Evolutionary conservation across 2,329 filamentous ascomycete species (phyloP), one percentile per base, ranked within the genome.

Genomic region (Aspergillus melleus): DNA sequence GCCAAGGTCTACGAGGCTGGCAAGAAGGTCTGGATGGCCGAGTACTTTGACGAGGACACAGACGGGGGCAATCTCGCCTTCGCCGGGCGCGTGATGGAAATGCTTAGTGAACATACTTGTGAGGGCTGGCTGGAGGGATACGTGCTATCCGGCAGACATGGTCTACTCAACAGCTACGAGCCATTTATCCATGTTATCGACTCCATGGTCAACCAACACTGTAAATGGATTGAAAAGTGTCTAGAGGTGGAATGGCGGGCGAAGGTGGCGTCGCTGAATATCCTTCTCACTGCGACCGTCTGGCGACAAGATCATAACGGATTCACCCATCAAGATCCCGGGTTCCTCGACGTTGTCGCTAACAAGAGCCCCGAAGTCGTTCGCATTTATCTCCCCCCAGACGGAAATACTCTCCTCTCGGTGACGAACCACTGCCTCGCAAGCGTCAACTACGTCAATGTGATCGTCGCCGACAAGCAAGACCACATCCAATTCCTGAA

Each of bases 261-360:
- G 67, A 88, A 88, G 73, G 79, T 92, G 11, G 84, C 89, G 9
- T 92, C 89, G 0, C 84, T 93, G 67, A 93, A 93, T 77, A 92
- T 92, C 65, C 83, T 93, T 14, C 82, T 92, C 56, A 92, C 90
- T 1, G 86, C 88, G 2, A 90, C 90, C 8, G 89, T 92, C 59
- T 92, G 90, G 90, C 81, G 90, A 68, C 90, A 92, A 78, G 90
- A 92, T 65, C 90, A 92, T 80, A 93, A 92, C 68, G 90, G 90
- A 39, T 93, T 93, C 77, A 92, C 89, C 0, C 90, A 92, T 72
- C 90, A 92, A 72, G 89, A 92, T 64, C 90, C 90, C 0, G 89
- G 89, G 44, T 93, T 93, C 82, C 83, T 93, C 12, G 89, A 92
- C 64, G 88, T 92, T 0, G 84, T 93, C 2, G 87, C 86, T 66